Conservation (phyloP, 2,329 filamentous ascomycete genomes). For the Drechslerella coelobrocha region DNA sequence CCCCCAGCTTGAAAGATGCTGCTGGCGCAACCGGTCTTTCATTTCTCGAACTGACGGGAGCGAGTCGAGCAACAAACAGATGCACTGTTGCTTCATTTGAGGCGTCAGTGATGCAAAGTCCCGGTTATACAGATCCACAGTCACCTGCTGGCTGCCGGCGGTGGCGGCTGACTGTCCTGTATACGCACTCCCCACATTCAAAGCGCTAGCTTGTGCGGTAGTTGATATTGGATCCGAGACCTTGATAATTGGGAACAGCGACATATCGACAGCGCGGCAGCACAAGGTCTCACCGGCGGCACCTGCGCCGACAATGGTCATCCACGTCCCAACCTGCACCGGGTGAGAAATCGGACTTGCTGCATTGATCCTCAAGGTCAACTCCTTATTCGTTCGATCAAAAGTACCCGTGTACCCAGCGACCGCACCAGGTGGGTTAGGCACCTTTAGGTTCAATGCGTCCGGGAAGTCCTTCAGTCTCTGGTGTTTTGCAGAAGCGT, state of each 20-base stretch:
- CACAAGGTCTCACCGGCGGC: slow-evolving; percentile 15
- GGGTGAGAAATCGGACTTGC: slow-evolving; percentile 41
- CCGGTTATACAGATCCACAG: slow-evolving; percentile 56
- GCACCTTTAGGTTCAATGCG: slow-evolving; percentile 63
- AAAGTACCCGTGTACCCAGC: slow-evolving; percentile 36
- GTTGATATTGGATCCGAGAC: slow-evolving; percentile 45
- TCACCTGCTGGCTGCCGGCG: slow-evolving; percentile 35
- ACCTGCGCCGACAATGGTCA: slow-evolving; percentile 46
- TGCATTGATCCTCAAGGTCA: slow-evolving; percentile 45
- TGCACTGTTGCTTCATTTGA: slow-evolving; percentile 61
- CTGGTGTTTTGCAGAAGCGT: slow-evolving; percentile 63
- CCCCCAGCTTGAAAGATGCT: slow-evolving; percentile 62
- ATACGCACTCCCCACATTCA: slow-evolving; percentile 34
- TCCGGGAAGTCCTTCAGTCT: slow-evolving; percentile 65
- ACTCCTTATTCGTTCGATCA: slow-evolving; percentile 26
- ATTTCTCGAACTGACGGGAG: slow-evolving; percentile 71
- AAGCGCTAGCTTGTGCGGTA: slow-evolving; percentile 28
- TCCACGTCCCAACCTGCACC: slow-evolving; percentile 44
- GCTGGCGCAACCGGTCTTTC: slow-evolving; percentile 60
- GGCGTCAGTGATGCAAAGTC: slow-evolving; percentile 61
- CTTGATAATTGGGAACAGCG: slow-evolving; percentile 39
- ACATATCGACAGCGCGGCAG: slow-evolving; percentile 45
- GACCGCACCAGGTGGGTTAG: slow-evolving; percentile 13
- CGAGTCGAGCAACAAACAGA: slow-evolving; percentile 65
- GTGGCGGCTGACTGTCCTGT: slow-evolving; percentile 13